Evolutionary conservation across 2,329 filamentous ascomycete genomes (phyloP).

Genomic region (Fusarium circinatum): DNA sequence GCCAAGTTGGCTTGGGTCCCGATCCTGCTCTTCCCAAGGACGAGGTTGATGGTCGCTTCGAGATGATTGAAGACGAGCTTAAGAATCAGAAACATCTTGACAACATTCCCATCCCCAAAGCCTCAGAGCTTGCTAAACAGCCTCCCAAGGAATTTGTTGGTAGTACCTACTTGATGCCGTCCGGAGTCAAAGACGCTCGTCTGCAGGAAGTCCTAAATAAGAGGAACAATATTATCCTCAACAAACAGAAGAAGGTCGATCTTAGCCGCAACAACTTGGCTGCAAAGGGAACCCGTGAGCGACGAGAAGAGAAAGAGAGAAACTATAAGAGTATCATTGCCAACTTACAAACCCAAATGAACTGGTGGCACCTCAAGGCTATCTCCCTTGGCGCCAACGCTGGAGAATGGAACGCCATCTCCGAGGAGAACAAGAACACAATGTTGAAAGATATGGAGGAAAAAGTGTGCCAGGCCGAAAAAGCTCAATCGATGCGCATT

Average conservation of each 20-base stretch:
- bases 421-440: constrained; percentile 16
- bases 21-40: neutral
- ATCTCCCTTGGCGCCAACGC: constrained; percentile 38
- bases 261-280: constrained; percentile 52
- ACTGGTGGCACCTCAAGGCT: constrained; percentile 45
- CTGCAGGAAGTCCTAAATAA: constrained; percentile 10
- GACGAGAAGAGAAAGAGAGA: constrained; percentile 44
- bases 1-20: neutral
- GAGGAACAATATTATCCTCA: constrained; percentile 22
- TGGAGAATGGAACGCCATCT: constrained; percentile 36
- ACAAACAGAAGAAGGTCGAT: constrained; percentile 44
- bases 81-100: constrained; percentile 32
- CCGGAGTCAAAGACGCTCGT: neutral
- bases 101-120: constrained; percentile 45
- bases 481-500: too few relatives aligned
- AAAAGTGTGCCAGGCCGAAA: neutral
- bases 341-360: constrained; percentile 38
- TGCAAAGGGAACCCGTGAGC: constrained; percentile 50
- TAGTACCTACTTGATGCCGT: constrained; percentile 30
- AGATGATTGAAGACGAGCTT: constrained; percentile 38
- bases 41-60: constrained; percentile 34
- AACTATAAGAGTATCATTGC: constrained; percentile 38
- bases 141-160: constrained; percentile 42
- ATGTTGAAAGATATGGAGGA: constrained; percentile 35
- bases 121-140: constrained; percentile 34